A percentile compares a stretch with the other conserved stretches of the same genome.
Conservation (phyloP, 495 filamentous ascomycete genomes). For the Penicillium angulare region DNA sequence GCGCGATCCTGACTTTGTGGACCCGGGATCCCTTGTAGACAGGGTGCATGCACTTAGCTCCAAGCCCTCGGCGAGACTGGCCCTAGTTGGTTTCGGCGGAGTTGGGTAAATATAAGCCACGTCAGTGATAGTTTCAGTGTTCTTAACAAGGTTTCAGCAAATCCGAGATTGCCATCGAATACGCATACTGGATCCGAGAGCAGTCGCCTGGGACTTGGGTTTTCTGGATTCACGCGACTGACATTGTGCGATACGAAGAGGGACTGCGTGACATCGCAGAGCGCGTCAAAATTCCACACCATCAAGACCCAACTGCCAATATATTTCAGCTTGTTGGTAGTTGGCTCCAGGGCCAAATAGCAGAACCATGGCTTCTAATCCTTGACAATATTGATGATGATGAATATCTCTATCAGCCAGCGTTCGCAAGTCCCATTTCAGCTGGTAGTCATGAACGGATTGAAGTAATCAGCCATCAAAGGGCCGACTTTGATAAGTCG, state of each 20-base stretch:
- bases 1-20: constrained; percentile 1
- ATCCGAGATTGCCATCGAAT: constrained; percentile 40
- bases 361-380: neutral
- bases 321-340: constrained; percentile 36
- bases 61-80: neutral
- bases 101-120: constrained; percentile 1
- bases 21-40: neutral
- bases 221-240: constrained; percentile 36
- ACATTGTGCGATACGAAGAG: constrained; percentile 35
- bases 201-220: constrained; percentile 43
- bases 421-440: neutral
- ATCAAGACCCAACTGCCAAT: constrained; percentile 35
- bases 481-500: neutral
- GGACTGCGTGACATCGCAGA: constrained; percentile 39
- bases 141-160: constrained; percentile 21
- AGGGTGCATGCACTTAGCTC: neutral
- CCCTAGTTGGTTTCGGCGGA: constrained; percentile 1
- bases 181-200: constrained; percentile 31
- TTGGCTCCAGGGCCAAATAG: constrained; percentile 35
- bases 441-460: constrained; percentile 11
- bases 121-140: neutral
- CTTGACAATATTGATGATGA: constrained; percentile 12
- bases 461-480: neutral
- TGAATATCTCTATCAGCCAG: constrained; percentile 18
- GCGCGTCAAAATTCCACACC: constrained; percentile 29